Conservation (phyloP, 441 rosid species). For the Pelargonium cotyledonis region DNA sequence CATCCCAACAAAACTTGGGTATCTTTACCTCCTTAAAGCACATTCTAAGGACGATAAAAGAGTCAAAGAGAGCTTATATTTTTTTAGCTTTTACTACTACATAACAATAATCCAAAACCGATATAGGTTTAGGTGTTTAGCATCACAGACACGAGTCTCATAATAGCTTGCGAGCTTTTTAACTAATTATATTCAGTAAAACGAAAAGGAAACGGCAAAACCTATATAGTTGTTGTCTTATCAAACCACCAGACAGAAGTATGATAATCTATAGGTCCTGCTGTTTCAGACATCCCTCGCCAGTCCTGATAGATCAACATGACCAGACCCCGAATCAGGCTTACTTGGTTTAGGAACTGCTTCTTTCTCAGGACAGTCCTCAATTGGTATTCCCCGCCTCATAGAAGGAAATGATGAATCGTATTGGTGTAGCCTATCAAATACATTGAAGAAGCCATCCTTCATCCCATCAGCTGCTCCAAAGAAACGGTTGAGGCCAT, state of each 20-base stretch:
- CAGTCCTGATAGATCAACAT: conserved; percentile 58
- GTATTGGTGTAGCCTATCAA: conserved; percentile 25
- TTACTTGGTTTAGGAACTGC: conserved; percentile 23
- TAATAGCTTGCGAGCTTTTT: no score
- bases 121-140: no score
- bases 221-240: not conserved
- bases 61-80: no score
- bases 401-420: conserved; percentile 29
- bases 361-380: conserved; percentile 32
- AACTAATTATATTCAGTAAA: not conserved
- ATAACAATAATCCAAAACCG: no score
- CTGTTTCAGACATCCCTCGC: conserved; percentile 61
- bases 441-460: conserved; percentile 44
- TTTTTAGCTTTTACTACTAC: no score
- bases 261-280: not conserved
- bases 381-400: conserved; percentile 44
- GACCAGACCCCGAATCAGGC: conserved; percentile 21
- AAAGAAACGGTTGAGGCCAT: conserved; percentile 50
- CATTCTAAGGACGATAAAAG: no score
- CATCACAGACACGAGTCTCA: no score
- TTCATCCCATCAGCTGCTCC: conserved; percentile 64
- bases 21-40: no score
- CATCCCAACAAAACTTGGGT: no score
- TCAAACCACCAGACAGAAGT: not conserved
- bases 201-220: not conserved